Percentiles rank a stretch among this genome's conserved stretches.
These are phyloP conservation scores for Populus alba DNA, from an alignment of 345 rosid genomes.

Conservation along the genomic window DNA sequence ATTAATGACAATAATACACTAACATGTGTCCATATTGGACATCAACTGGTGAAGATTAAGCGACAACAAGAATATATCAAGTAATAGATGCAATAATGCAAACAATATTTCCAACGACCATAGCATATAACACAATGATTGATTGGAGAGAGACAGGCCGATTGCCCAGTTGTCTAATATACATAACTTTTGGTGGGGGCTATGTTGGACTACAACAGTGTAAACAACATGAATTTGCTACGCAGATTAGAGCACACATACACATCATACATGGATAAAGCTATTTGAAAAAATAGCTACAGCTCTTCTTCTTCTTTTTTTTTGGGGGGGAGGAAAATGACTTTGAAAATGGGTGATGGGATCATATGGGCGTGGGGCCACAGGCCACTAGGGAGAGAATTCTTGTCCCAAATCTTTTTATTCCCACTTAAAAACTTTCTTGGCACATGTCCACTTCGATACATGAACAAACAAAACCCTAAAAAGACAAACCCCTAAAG, in stretches of 20 bases:
- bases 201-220: constrained; percentile 19
- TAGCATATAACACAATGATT: constrained; percentile 13
- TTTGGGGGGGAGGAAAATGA: neutral
- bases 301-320: constrained; percentile 3
- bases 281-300: constrained; percentile 24
- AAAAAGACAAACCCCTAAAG: constrained; percentile 30
- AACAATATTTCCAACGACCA: neutral
- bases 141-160: constrained; percentile 33
- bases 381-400: constrained; percentile 20
- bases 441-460: constrained; percentile 7
- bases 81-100: neutral
- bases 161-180: constrained; percentile 3
- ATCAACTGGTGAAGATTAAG: no score
- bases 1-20: neutral
- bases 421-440: neutral
- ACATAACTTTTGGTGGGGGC: constrained; percentile 21
- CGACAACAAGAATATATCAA: neutral
- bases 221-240: neutral
- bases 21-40: neutral
- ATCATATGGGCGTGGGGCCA: constrained; percentile 27
- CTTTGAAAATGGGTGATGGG: constrained; percentile 15
- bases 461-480: constrained; percentile 20
- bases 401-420: constrained; percentile 37
- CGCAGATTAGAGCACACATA: constrained; percentile 6
- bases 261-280: constrained; percentile 7